Evolutionary conservation across 305 asterid genomes (phyloP).

Genomic region (Andrographis paniculata): DNA sequence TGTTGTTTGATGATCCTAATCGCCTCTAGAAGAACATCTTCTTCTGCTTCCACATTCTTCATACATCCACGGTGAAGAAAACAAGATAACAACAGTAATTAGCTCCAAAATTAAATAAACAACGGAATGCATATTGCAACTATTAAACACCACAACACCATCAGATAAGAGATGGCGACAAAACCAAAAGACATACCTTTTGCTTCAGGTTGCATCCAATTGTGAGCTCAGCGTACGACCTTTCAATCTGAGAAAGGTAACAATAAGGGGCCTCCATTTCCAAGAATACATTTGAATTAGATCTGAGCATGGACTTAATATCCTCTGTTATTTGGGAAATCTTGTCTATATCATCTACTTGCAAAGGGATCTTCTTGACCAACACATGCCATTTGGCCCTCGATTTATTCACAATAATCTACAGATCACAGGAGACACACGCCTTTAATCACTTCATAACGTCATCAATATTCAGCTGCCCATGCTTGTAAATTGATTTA

Average conservation of each 20-base stretch:
- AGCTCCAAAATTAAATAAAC: not conserved
- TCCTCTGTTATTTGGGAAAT: constrained; percentile 62
- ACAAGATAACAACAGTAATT: constrained; percentile 14
- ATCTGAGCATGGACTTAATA: constrained; percentile 64
- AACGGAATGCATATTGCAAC: not conserved
- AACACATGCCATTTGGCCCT: constrained; percentile 70
- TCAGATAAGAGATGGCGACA: not conserved
- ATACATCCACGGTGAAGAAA: too few relatives aligned
- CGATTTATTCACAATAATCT: constrained; percentile 91
- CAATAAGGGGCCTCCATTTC: constrained; percentile 85
- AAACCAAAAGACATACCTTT: constrained; percentile 31
- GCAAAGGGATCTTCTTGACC: constrained; percentile 47
- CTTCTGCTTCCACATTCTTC: constrained; percentile 65
- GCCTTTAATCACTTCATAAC: constrained; percentile 5
- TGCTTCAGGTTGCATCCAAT: constrained; percentile 78
- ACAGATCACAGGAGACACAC: constrained; percentile 17
- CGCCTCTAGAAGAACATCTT: constrained; percentile 67
- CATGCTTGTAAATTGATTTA: too few relatives aligned
- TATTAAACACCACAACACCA: not conserved
- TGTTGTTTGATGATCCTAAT: constrained; percentile 60
- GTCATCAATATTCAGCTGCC: not conserved
- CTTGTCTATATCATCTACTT: constrained; percentile 54
- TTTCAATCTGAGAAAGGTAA: constrained; percentile 59
- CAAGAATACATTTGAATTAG: constrained; percentile 64
- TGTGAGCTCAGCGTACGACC: constrained; percentile 63